These are phyloP conservation scores for Capsella bursapastoris DNA, from an alignment of 345 rosid genomes.

Conservation along the genomic window DNA sequence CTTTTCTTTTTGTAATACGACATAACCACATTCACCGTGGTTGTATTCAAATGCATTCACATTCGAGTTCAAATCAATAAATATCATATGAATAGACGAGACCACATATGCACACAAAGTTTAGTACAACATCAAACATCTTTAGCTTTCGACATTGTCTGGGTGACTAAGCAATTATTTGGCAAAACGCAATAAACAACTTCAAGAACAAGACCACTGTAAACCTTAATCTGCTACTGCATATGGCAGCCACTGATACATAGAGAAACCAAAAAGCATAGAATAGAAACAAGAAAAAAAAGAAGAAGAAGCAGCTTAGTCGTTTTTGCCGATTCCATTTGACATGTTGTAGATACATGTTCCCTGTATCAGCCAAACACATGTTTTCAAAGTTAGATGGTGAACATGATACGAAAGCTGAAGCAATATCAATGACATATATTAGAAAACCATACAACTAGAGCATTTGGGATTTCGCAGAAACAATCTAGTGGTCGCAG, in stretches of 20 bases:
- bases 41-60: neutral
- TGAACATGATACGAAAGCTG: neutral
- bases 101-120: neutral
- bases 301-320: constrained; percentile 47
- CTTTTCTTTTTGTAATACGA: too few species aligned
- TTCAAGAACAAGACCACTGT: constrained; percentile 31
- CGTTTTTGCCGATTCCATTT: constrained; percentile 84
- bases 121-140: constrained; percentile 32
- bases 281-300: neutral
- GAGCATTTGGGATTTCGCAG: neutral
- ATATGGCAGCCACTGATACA: constrained; percentile 33
- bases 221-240: constrained; percentile 7
- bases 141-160: constrained; percentile 39
- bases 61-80: too few species aligned
- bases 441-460: neutral
- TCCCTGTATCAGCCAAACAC: constrained; percentile 54
- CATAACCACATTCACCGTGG: neutral
- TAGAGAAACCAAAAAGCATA: constrained; percentile 35
- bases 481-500: neutral
- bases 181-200: constrained; percentile 37
- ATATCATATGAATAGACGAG: neutral
- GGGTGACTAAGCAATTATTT: constrained; percentile 55
- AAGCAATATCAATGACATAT: neutral
- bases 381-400: constrained; percentile 12
- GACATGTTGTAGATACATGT: constrained; percentile 90